These are phyloP conservation scores for Cladosporium oxysporum DNA, from an alignment of 2,329 filamentous ascomycete species.

Conservation along the genomic window DNA sequence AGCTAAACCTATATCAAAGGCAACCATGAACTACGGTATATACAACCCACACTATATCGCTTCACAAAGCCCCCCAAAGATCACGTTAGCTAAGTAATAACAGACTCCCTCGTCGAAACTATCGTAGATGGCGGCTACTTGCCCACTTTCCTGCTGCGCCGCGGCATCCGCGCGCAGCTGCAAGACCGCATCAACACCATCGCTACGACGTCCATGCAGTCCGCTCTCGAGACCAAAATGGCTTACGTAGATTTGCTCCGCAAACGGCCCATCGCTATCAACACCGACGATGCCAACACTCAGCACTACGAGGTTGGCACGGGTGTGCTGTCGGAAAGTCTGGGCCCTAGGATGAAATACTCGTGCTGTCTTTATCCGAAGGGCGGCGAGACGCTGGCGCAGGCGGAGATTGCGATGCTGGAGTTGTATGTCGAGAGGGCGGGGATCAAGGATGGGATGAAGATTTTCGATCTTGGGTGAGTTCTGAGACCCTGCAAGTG, in stretches of 20 bases:
- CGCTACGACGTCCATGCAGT: constrained; percentile 53
- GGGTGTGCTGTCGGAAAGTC: constrained; percentile 59
- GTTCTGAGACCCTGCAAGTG: background rate
- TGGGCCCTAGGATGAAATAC: constrained; percentile 73
- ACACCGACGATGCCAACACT: constrained; percentile 64
- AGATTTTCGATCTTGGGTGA: constrained; percentile 63
- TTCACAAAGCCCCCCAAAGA: background rate
- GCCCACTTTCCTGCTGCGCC: constrained; percentile 60
- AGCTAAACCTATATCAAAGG: background rate
- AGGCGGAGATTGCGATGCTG: constrained; percentile 69
- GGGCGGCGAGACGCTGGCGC: constrained; percentile 62
- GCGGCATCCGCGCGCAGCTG: constrained; percentile 68
- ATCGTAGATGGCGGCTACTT: constrained; percentile 67
- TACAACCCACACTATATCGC: background rate
- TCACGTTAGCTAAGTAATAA: background rate
- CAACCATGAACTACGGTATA: constrained; percentile 17
- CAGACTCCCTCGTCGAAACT: constrained; percentile 50
- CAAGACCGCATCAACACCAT: constrained; percentile 61
- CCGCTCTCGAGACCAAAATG: constrained; percentile 62
- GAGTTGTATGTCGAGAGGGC: constrained; percentile 63
- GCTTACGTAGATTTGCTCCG: constrained; percentile 62
- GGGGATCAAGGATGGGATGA: constrained; percentile 60
- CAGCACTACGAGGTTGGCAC: constrained; percentile 75
- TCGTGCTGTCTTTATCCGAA: constrained; percentile 66
- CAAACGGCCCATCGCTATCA: constrained; percentile 65